Conservation (phyloP, 2,329 filamentous ascomycete species). For the Ustulina deusta region DNA sequence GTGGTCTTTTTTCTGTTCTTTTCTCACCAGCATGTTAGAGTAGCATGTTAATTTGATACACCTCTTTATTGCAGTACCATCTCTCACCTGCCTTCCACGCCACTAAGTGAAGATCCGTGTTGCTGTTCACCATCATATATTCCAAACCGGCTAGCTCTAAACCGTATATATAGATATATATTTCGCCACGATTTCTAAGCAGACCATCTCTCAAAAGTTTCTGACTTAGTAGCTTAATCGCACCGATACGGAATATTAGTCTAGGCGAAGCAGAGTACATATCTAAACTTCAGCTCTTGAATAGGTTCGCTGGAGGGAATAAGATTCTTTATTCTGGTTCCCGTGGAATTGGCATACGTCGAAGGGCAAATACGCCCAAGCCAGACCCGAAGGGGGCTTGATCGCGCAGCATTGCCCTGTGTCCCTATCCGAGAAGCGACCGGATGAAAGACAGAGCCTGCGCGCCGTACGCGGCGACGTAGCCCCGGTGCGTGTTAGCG, state of each 20-base stretch:
- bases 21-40: background rate
- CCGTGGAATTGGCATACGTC: background rate
- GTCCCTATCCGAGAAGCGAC: conserved; percentile 20
- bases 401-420: background rate
- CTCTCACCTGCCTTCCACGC: background rate
- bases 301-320: background rate
- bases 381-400: background rate
- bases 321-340: background rate
- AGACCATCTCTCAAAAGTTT: background rate
- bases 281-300: background rate
- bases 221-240: no score
- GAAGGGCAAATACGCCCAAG: background rate
- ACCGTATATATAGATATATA: background rate
- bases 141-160: background rate
- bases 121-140: background rate
- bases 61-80: background rate
- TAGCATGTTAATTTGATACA: background rate
- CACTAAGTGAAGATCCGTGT: background rate
- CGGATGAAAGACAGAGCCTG: conserved; percentile 69
- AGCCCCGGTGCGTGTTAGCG: conserved; percentile 70
- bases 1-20: background rate
- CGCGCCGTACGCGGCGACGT: conserved; percentile 68
- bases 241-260: background rate
- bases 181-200: background rate
- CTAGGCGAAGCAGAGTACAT: background rate